phyloP scores from a whole-genome alignment of 2,329 filamentous ascomycete genomes.

The Herpotrichia juniperi region DNA sequence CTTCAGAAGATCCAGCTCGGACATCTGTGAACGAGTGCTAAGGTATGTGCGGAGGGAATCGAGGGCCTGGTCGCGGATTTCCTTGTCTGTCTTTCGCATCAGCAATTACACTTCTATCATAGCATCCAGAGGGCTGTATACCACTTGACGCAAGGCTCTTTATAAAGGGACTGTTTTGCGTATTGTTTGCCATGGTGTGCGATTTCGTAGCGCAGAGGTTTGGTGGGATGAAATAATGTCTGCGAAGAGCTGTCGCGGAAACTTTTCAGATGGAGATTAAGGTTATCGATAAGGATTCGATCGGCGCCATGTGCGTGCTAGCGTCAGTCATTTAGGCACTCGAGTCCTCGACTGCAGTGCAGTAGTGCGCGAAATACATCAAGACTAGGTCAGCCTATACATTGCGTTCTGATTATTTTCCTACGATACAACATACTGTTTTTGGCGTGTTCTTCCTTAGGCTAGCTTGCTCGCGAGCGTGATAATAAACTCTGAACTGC shows the following conservation, averaged over 20 bases:
- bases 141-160: constrained; percentile 85
- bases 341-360: not conserved
- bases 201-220: not conserved
- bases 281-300: constrained; percentile 21
- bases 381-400: too few relatives aligned
- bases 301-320: not conserved
- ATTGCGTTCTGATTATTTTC: too few relatives aligned
- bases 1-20: constrained; percentile 77
- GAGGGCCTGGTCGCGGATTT: constrained; percentile 77
- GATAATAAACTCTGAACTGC: too few relatives aligned
- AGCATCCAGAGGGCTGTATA: constrained; percentile 44
- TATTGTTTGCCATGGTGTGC: constrained; percentile 42
- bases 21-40: constrained; percentile 65
- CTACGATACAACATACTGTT: too few relatives aligned
- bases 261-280: constrained; percentile 30
- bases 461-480: too few relatives aligned
- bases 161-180: constrained; percentile 71
- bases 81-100: constrained; percentile 65
- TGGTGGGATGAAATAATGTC: not conserved
- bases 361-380: too few relatives aligned
- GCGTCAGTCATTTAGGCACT: not conserved
- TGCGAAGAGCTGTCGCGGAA: constrained; percentile 9
- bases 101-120: not conserved
- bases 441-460: too few relatives aligned
- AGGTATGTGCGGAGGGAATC: constrained; percentile 80